Base-by-base conservation (phyloP, 495 filamentous ascomycete genomes). In the Aspergillus steynii region DNA sequence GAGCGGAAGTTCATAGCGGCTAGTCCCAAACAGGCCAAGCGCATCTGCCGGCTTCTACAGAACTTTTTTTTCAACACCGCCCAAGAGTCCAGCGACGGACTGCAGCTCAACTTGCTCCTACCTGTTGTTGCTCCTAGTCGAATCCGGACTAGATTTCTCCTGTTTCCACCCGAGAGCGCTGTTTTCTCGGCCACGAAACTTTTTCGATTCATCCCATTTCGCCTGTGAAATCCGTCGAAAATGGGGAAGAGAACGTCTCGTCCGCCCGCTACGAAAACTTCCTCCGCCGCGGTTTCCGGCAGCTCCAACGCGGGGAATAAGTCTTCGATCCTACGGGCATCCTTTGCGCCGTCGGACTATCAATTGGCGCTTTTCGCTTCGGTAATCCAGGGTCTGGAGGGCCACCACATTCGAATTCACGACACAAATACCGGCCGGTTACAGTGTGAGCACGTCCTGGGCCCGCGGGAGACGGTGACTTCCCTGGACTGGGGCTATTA, bases 401-500 rank as follows among this genome's bases (percentile, higher is more conserved):
- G 79, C 29, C 82, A 86, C 61, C 82, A 84, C 60, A 74, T 87
- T 29, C 80, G 84, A 45, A 81, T 87, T 55, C 84, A 87, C 70
- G 83, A 86, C 63, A 84, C 82, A 20, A 77, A 67, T 56, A 86
- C 83, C 31, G 82, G 81, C 47, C 79, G 79, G 25, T 75, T 87
- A 65, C 81, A 80, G 58, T 85, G 83, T 58, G 84, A 87, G 70
- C 75, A 85, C 73, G 72, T 74, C 3, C 61, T 86, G 58, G 75
- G 72, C 50, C 74, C 81, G 25, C 82, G 82, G 67, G 78, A 82
- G 58, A 71, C 67, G 4, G 70, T 84, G 50, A 85, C 79, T 31
- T 86, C 83, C n/a, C 68, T 87, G 42, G 80, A 85, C 52, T 87
- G 84, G 84, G 83, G 83, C 46, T 82, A 78, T 60, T 78, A 78